A percentile compares a stretch with the other conserved stretches of the same genome.
Conservation (phyloP, 2,329 filamentous ascomycete species). For the Paracorniculantispora psalliotae region DNA sequence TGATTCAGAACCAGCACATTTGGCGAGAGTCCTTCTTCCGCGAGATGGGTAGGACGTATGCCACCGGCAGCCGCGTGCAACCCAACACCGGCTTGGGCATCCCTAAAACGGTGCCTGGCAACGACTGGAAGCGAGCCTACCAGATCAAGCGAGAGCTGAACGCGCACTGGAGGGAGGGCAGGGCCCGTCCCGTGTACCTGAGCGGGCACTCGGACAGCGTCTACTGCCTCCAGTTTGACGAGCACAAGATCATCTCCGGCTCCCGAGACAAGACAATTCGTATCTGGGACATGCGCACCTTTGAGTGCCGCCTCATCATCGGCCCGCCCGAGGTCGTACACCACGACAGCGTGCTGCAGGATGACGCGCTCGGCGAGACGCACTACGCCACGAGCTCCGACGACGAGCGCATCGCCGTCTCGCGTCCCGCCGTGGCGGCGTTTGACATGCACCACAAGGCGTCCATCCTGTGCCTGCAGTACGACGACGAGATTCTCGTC, state of each 20-base stretch:
- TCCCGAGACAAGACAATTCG: slow-evolving; percentile 93
- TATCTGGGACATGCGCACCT: slow-evolving; percentile 90
- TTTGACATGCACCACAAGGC: slow-evolving; percentile 73
- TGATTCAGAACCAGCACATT: slow-evolving; percentile 50
- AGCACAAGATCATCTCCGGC: slow-evolving; percentile 95
- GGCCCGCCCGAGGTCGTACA: slow-evolving; percentile 66
- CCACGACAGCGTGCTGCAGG: slow-evolving; percentile 45
- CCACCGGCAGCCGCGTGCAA: slow-evolving; percentile 47
- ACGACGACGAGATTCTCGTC: slow-evolving; percentile 86
- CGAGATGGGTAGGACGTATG: slow-evolving; percentile 56
- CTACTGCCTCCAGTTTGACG: slow-evolving; percentile 97
- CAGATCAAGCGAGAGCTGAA: slow-evolving; percentile 70
- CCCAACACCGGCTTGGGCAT: slow-evolving; percentile 55
- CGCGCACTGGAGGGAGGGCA: slow-evolving; percentile 71
- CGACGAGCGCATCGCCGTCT: slow-evolving; percentile 40
- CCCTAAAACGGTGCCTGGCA: slow-evolving; percentile 51
- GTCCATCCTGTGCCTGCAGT: slow-evolving; percentile 92
- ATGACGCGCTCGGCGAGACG: slow-evolving; percentile 44
- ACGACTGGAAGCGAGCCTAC: slow-evolving; percentile 85
- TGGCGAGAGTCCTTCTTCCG: slow-evolving; percentile 61
- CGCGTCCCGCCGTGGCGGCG: slow-evolving; percentile 50
- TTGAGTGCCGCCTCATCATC: slow-evolving; percentile 79
- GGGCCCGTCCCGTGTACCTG: slow-evolving; percentile 78
- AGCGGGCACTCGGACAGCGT: slow-evolving; percentile 94
- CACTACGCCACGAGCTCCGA: slow-evolving; percentile 54